Evolutionary conservation across 75 land plant genomes (phyloP), one percentile per base, ranked within the genome.

Genomic region (Selaginella tamariscina): DNA sequence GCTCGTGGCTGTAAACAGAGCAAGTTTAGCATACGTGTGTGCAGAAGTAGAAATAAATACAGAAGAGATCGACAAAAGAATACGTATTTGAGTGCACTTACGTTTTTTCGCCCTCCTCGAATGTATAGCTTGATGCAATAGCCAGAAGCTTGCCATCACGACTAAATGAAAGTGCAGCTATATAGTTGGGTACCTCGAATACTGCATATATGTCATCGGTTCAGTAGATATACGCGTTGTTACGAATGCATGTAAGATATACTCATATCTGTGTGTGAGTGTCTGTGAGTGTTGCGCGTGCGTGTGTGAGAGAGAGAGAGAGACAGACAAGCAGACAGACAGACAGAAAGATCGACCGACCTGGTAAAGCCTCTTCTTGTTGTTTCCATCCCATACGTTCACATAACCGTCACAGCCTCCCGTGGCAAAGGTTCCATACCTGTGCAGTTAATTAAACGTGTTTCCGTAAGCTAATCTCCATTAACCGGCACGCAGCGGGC

Each of bases 1-100:
- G 83, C 70, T 87, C 96, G 73, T 91, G 99, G 21, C 99, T 95
- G 91, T 74, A 83, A 79, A 74, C 68, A 0, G 27, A 55, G n/a
- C n/a, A n/a, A n/a, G n/a, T n/a, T n/a, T n/a, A n/a, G n/a, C n/a
- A n/a, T n/a, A n/a, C n/a, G n/a, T n/a, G n/a, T n/a, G n/a, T n/a
- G n/a, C n/a, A n/a, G n/a, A n/a, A n/a, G n/a, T n/a, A n/a, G n/a
- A n/a, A n/a, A n/a, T n/a, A n/a, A n/a, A n/a, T n/a, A n/a, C n/a
- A n/a, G 49, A 15, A 15, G 49, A 39, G 49, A 39, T 39, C 15
- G 11, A 39, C 49, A 15, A 39, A 5, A 39, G 49, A 5, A 39
- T 5, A 39, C 49, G 49, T 5, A 39, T 39, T 5, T 39, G 15
- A 39, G 49, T 39, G 5, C n/a, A 5, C 49, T 39, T 39, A 59